phyloP scores from a whole-genome alignment of 2,329 filamentous ascomycete genomes.

The Nigrospora oryzae region DNA sequence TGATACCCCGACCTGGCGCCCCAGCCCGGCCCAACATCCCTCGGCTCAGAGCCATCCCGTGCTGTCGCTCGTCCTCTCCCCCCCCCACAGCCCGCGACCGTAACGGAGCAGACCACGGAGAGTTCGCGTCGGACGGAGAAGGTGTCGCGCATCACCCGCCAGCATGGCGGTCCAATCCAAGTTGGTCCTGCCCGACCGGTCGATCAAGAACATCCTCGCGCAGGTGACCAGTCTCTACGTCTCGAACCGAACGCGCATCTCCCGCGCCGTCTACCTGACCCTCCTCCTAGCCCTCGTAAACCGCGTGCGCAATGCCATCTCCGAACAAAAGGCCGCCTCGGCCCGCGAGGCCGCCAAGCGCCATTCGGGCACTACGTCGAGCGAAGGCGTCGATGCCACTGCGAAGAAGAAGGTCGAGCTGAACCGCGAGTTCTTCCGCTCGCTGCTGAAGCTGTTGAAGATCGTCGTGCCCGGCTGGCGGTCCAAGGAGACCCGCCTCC shows the following conservation, averaged over 20 bases:
- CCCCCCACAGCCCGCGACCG: no score
- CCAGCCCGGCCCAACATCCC: no score
- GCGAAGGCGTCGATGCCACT: constrained; percentile 17
- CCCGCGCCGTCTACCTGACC: constrained; percentile 73
- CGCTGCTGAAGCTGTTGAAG: constrained; percentile 65
- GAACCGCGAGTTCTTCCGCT: constrained; percentile 74
- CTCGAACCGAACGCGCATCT: constrained; percentile 72
- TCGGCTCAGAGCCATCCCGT: no score
- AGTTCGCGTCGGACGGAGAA: no score
- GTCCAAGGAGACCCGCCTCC: constrained; percentile 77
- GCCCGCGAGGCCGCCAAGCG: constrained; percentile 54
- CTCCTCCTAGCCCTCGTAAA: constrained; percentile 74
- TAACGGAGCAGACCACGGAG: no score
- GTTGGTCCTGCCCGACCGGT: constrained; percentile 53
- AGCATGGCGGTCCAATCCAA: constrained; percentile 72
- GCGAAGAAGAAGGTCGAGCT: constrained; percentile 70
- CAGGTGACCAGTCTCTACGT: constrained; percentile 67
- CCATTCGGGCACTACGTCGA: constrained; percentile 42
- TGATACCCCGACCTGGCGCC: no score
- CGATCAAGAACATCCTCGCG: constrained; percentile 55
- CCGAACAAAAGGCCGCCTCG: constrained; percentile 84
- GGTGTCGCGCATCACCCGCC: neutral
- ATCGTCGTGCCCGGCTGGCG: constrained; percentile 88
- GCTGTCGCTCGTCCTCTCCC: neutral
- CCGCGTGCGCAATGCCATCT: constrained; percentile 83